Evolutionary conservation across 192 early-diverging fungal genomes (phyloP).

Genomic region (Linnemannia hyalina): DNA sequence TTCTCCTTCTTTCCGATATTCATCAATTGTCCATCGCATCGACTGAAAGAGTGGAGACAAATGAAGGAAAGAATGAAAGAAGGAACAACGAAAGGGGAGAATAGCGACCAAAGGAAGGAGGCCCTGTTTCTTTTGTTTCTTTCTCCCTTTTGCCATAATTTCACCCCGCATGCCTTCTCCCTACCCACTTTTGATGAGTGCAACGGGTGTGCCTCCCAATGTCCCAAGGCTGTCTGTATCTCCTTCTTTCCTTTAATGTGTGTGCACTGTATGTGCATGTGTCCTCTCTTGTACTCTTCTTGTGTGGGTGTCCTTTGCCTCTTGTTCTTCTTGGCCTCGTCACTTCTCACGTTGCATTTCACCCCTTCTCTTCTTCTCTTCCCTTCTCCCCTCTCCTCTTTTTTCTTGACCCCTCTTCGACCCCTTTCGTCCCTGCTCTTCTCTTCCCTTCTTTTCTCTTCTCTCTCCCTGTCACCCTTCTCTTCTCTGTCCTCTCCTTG

Average conservation of each 20-base stretch:
- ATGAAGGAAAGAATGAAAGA: too few relatives aligned
- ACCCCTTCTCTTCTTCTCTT: background rate
- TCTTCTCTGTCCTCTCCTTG: background rate
- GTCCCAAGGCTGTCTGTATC: background rate
- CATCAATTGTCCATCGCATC: too few relatives aligned
- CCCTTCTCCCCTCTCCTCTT: background rate
- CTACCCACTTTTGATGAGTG: too few relatives aligned
- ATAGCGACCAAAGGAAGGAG: background rate
- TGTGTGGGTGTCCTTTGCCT: too few relatives aligned
- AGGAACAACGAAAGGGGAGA: background rate
- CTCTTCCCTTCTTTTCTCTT: background rate
- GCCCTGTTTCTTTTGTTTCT: too few relatives aligned
- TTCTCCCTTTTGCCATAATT: too few relatives aligned
- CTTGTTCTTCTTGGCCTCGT: background rate
- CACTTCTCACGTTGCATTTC: background rate
- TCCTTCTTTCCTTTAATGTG: background rate
- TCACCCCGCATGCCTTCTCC: too few relatives aligned
- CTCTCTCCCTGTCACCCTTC: background rate
- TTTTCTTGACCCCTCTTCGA: background rate
- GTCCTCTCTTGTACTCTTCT: background rate
- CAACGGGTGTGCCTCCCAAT: background rate
- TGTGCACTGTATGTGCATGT: background rate
- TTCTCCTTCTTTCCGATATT: too few relatives aligned
- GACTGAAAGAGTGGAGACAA: too few relatives aligned
- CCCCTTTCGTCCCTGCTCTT: background rate